Conservation (phyloP, 176 grass and related monocot genomes). For the Cenchrus fungigraminus region DNA sequence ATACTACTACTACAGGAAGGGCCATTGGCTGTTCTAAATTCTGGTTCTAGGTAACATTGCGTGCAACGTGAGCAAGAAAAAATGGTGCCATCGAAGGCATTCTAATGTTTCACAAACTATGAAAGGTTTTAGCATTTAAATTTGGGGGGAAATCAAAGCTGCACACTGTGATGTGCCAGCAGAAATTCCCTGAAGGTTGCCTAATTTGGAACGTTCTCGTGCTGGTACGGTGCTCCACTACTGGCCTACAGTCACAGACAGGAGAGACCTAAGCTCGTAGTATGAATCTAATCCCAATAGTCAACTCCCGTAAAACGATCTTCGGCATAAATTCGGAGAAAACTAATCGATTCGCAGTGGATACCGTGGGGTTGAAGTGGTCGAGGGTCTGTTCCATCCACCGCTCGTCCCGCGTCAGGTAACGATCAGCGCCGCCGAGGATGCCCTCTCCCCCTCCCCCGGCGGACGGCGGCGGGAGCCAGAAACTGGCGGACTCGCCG, state of each 20-base stretch:
- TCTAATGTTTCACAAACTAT: not conserved
- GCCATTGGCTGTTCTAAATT: not conserved
- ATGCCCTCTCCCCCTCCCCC: not conserved
- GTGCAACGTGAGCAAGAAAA: not conserved
- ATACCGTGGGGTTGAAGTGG: constrained; percentile 84
- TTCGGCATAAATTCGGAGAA: not conserved
- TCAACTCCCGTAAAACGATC: not conserved
- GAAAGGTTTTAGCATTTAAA: not conserved
- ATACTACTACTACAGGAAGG: not conserved
- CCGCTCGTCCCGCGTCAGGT: constrained; percentile 73
- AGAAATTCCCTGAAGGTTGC: not conserved
- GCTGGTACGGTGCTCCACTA: not conserved
- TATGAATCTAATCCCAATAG: not conserved
- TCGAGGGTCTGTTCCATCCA: constrained; percentile 94
- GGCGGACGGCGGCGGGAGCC: constrained; percentile 42
- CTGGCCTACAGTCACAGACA: not conserved
- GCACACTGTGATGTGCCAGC: not conserved
- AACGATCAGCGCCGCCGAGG: constrained; percentile 45
- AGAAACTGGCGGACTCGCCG: constrained; percentile 49
- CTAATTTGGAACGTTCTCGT: not conserved
- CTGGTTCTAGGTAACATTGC: not conserved
- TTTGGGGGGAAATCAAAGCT: not conserved
- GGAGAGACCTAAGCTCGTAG: not conserved
- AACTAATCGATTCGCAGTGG: not conserved
- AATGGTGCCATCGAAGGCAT: not conserved